Evolutionary conservation across 2,329 filamentous ascomycete species (phyloP).

Genomic region (Cercospora sojina): DNA sequence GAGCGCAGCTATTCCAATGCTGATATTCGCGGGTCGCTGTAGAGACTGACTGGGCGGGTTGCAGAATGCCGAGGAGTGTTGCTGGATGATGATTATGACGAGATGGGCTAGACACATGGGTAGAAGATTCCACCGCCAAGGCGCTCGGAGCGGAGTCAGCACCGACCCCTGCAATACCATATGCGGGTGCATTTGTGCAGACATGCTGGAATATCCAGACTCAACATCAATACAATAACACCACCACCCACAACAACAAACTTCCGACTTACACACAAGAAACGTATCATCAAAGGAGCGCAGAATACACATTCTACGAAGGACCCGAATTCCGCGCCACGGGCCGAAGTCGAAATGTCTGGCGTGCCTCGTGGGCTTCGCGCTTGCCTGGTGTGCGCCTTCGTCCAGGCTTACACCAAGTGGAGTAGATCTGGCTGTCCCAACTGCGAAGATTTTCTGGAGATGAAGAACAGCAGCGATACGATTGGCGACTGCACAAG

Average conservation of each 20-base stretch:
- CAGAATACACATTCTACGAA: neutral
- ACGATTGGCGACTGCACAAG: conserved; percentile 90
- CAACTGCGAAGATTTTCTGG: conserved; percentile 92
- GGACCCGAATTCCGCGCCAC: neutral
- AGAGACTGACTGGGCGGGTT: conserved; percentile 9
- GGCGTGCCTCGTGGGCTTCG: conserved; percentile 73
- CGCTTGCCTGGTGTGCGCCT: conserved; percentile 79
- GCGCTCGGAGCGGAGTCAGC: neutral
- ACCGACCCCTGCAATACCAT: neutral
- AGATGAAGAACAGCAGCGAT: conserved; percentile 70
- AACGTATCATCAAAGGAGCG: neutral
- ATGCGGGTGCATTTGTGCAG: neutral
- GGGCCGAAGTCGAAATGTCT: conserved; percentile 39
- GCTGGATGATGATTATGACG: neutral
- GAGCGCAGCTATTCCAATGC: conserved; percentile 1
- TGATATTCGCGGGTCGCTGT: neutral
- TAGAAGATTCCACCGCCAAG: conserved; percentile 1
- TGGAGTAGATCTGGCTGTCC: conserved; percentile 88
- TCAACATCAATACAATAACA: neutral
- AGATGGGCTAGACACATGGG: neutral
- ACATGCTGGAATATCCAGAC: neutral
- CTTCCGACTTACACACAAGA: neutral
- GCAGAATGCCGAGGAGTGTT: neutral
- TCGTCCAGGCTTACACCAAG: conserved; percentile 78
- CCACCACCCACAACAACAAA: neutral